phyloP scores from a whole-genome alignment of 257 asterid genomes.

The Gardenia jasminoides region DNA sequence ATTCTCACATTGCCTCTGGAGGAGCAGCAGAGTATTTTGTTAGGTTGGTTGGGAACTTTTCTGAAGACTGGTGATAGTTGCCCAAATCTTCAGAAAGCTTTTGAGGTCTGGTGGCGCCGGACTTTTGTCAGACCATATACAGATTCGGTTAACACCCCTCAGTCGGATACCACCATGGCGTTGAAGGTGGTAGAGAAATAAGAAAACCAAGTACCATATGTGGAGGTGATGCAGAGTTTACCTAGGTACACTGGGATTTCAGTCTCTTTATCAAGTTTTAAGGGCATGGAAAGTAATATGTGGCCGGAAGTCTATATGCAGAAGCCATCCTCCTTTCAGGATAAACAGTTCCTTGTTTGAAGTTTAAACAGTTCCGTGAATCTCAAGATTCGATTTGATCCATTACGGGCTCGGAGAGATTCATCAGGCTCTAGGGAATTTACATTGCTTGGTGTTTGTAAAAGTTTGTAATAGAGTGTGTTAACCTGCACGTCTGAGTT shows the following conservation, averaged over 20 bases:
- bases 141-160: conserved; percentile 36
- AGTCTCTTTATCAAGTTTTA: neutral
- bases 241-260: neutral
- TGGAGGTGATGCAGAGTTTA: neutral
- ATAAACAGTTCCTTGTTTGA: neutral
- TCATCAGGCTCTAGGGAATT: conserved; percentile 7
- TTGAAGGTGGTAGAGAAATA: conserved; percentile 34
- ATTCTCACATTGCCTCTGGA: conserved; percentile 84
- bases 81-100: conserved; percentile 85
- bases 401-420: neutral
- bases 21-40: conserved; percentile 76
- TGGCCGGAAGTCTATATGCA: neutral
- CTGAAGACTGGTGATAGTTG: conserved; percentile 81
- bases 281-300: neutral
- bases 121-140: conserved; percentile 68
- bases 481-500: conserved; percentile 6
- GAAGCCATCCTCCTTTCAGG: neutral
- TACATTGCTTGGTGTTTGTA: neutral
- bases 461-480: neutral
- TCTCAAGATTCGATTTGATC: neutral
- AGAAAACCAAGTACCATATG: conserved; percentile 6
- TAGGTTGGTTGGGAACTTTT: conserved; percentile 76
- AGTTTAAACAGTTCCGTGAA: neutral
- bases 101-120: conserved; percentile 99
- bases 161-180: conserved; percentile 18